These are phyloP conservation scores for Agrocybe chaxingu DNA, from an alignment of 768 basidiomycete genomes.

Conservation along the genomic window DNA sequence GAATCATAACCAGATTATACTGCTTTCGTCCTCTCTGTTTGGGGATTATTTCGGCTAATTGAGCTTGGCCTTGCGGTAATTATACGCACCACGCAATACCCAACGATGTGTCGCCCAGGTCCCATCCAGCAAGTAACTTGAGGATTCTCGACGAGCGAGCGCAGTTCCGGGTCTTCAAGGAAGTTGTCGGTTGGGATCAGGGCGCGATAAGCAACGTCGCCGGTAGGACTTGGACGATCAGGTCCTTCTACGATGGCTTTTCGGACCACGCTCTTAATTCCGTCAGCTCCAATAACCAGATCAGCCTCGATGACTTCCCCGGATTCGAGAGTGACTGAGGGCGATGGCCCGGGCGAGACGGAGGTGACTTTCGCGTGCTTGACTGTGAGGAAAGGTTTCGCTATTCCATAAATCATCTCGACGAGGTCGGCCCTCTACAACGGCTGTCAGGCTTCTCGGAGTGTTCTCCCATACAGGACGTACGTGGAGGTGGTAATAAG, in stretches of 20 bases:
- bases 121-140: conserved; percentile 64
- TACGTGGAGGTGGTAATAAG: conserved; percentile 34
- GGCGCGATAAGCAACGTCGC: conserved; percentile 62
- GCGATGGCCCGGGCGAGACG: conserved; percentile 16
- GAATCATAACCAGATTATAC: conserved; percentile 42
- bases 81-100: conserved; percentile 32
- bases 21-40: conserved; percentile 31
- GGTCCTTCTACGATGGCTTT: conserved; percentile 44
- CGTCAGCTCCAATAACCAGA: conserved; percentile 45
- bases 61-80: conserved; percentile 14
- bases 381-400: conserved; percentile 33
- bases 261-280: conserved; percentile 46
- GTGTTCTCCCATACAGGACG: conserved; percentile 10
- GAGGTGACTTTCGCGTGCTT: conserved; percentile 29
- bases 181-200: conserved; percentile 43
- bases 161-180: conserved; percentile 49
- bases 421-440: conserved; percentile 50
- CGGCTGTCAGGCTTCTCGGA: not conserved
- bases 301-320: conserved; percentile 41
- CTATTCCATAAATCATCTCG: conserved; percentile 31
- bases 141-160: conserved; percentile 42
- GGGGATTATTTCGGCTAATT: conserved; percentile 38
- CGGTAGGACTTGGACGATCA: conserved; percentile 48
- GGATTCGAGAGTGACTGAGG: conserved; percentile 35
- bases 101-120: conserved; percentile 36